These are phyloP conservation scores for Calonectria pauciramosa DNA, from an alignment of 2,329 filamentous ascomycete genomes.

Conservation along the genomic window DNA sequence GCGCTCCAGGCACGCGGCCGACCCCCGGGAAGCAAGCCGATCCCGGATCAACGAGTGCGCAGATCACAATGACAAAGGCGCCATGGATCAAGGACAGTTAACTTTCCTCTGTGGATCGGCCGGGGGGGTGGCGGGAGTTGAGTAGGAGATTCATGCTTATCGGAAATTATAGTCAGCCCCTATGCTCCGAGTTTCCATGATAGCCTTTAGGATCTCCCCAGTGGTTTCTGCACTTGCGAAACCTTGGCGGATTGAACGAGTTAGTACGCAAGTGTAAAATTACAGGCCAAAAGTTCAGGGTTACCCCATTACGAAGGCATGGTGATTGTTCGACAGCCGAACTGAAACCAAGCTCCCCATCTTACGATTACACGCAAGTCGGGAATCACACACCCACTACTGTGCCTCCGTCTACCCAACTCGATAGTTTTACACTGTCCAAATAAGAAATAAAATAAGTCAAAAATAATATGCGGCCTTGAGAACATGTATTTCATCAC, in stretches of 20 bases:
- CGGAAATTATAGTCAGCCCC: not conserved
- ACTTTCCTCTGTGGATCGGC: not conserved
- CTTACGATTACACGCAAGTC: too few species aligned
- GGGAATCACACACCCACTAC: not conserved
- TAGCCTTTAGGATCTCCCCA: not conserved
- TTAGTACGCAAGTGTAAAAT: not conserved
- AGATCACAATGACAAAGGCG: conserved; percentile 60
- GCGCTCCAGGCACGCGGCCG: conserved; percentile 41
- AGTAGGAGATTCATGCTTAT: not conserved
- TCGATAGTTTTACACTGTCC: not conserved
- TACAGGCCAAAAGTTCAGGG: not conserved
- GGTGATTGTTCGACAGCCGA: not conserved
- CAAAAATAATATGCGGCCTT: not conserved
- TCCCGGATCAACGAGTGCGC: conserved; percentile 52
- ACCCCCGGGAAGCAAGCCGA: conserved; percentile 33
- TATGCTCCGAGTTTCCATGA: not conserved
- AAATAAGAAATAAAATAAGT: not conserved
- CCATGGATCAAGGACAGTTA: conserved; percentile 59
- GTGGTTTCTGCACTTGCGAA: not conserved
- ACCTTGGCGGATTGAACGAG: not conserved
- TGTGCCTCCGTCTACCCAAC: not conserved
- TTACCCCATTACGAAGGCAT: not conserved
- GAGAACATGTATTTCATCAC: not conserved
- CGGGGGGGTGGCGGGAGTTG: not conserved
- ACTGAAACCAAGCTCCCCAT: not conserved